Conservation (phyloP, 257 asterid genomes). For the Nicotiana attenuata region DNA sequence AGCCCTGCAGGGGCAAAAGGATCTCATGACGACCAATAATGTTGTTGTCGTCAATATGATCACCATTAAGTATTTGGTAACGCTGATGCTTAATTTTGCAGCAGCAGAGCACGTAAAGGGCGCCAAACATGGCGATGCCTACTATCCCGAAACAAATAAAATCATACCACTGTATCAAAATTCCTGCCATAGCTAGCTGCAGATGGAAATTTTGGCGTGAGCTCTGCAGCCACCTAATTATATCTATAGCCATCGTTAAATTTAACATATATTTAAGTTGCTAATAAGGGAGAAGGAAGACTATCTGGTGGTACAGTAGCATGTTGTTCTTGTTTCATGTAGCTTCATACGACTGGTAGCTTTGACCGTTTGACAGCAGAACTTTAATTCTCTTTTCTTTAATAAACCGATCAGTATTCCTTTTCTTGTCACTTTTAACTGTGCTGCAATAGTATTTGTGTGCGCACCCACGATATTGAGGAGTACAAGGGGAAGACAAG, state of each 20-base stretch:
- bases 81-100: background rate
- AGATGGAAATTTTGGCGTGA: background rate
- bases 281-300: background rate
- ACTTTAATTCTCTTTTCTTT: no score
- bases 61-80: background rate
- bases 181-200: background rate
- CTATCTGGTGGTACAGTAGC: background rate
- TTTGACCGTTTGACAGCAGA: background rate
- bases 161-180: constrained; percentile 11
- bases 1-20: background rate
- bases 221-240: background rate
- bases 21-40: background rate
- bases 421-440: no score
- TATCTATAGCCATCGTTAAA: background rate
- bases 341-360: background rate
- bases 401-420: no score
- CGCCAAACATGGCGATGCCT: background rate
- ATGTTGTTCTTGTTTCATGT: background rate
- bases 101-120: background rate
- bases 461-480: no score
- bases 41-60: background rate
- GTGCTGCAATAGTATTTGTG: no score
- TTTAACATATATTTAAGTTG: background rate
- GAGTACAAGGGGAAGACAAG: no score
- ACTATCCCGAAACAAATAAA: constrained; percentile 13